Conservation (phyloP, 2,329 filamentous ascomycete species). For the Aspergillus awamori region DNA sequence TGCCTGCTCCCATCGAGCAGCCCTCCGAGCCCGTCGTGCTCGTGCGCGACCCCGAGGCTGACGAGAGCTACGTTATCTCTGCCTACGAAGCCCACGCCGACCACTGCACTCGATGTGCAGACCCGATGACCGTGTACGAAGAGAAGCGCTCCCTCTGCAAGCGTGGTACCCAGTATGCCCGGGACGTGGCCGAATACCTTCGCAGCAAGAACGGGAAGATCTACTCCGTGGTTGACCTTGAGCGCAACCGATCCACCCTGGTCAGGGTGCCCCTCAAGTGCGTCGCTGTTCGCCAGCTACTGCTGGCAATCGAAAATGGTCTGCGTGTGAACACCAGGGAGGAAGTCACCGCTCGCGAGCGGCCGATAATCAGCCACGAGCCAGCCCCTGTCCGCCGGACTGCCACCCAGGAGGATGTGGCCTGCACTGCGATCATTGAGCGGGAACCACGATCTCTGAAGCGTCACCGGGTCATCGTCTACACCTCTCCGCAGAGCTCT, state of each 20-base stretch:
- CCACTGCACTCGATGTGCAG: conserved; percentile 39
- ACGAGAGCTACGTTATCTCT: conserved; percentile 41
- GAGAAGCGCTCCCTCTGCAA: conserved; percentile 37
- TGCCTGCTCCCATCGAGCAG: conserved; percentile 35
- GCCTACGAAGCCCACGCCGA: conserved; percentile 41
- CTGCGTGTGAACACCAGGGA: conserved; percentile 32
- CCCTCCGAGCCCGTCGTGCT: conserved; percentile 28
- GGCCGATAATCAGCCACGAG: conserved; percentile 36
- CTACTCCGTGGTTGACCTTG: conserved; percentile 48
- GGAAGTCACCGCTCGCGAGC: neutral
- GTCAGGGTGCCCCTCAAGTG: conserved; percentile 47
- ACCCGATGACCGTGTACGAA: conserved; percentile 30
- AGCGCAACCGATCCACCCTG: conserved; percentile 40
- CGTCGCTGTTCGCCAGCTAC: conserved; percentile 39
- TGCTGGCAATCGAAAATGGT: conserved; percentile 48
- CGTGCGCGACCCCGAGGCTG: conserved; percentile 39
- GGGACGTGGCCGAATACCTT: conserved; percentile 40
- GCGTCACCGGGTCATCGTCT: conserved; percentile 38
- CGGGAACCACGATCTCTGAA: conserved; percentile 29
- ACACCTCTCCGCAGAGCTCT: conserved; percentile 38
- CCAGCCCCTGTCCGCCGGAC: conserved; percentile 31
- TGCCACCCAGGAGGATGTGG: conserved; percentile 19
- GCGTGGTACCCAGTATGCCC: conserved; percentile 38
- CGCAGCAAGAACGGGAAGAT: conserved; percentile 41
- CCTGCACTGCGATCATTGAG: conserved; percentile 33